Conservation (phyloP, 2,329 filamentous ascomycete species). For the Botrytis byssoidea region DNA sequence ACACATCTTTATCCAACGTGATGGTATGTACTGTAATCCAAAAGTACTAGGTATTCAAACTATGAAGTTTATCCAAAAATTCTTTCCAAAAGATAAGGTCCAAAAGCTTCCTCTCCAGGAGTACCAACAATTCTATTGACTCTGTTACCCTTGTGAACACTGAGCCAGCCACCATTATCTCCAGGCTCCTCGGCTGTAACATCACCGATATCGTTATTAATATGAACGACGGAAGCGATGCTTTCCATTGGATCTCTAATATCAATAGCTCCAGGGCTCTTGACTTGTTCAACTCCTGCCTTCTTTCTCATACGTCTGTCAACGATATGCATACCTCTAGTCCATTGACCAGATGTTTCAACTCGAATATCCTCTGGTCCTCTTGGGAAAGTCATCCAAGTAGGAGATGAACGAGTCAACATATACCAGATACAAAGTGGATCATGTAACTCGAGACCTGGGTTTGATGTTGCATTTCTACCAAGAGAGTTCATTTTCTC, state of each 20-base stretch:
- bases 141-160: conserved; percentile 70
- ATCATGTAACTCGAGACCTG: conserved; percentile 70
- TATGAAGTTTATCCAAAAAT: conserved; percentile 42
- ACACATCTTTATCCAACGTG: conserved; percentile 3
- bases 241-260: conserved; percentile 40
- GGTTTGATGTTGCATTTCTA: conserved; percentile 50
- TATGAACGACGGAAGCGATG: conserved; percentile 31
- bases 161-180: conserved; percentile 77
- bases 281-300: conserved; percentile 42
- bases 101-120: conserved; percentile 68
- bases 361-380: conserved; percentile 78
- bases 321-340: conserved; percentile 82
- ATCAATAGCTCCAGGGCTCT: conserved; percentile 38
- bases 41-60: neutral
- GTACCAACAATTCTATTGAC: conserved; percentile 70
- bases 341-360: conserved; percentile 93
- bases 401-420: conserved; percentile 57
- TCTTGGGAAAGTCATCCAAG: conserved; percentile 56
- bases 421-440: conserved; percentile 79
- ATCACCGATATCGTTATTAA: conserved; percentile 44
- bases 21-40: conserved; percentile 11
- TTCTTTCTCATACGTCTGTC: conserved; percentile 66
- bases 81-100: conserved; percentile 61
- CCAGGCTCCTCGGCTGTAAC: conserved; percentile 59
- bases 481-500: conserved; percentile 64